Base-by-base conservation (phyloP, 1,139 yeast species). In the Citeromyces hawaiiensis region DNA sequence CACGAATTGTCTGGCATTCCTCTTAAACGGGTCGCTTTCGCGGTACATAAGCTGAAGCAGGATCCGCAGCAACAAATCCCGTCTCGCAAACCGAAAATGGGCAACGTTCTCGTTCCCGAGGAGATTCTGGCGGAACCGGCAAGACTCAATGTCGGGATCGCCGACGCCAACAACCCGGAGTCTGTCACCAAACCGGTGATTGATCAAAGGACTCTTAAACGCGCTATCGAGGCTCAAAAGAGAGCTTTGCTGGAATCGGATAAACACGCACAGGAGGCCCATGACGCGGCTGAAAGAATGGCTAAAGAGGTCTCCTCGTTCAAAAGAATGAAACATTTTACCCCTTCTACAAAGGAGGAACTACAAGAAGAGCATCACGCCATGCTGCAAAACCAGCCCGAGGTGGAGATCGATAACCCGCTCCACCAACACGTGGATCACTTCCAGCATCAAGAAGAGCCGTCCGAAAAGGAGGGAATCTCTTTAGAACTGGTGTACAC, bases 1-100 rank as follows among this genome's bases (percentile, higher is more conserved):
- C 17, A 31, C 10, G 35, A 17, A 33, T 36, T 53, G 17, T 45
- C 54, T 3, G 49, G 50, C 8, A 49, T 65, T 4, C 60, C 63
- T n/a, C 61, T 82, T 45, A 70, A 70, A 48, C 59, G 93, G 42
- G 96, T 88, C 3, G 68, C 75, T 2, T 88, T 88, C 57, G 83
- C 93, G 1, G 64, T 82, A 11, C 80, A 82, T 45, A 70, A 76
- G 44, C 67, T 86, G 39, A 61, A 67, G 1, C 68, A 65, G 45
- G 96, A 88, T 55, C 97, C 97, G 1, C 96, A 94, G 42, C 97
- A 88, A 56, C 96, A 87, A 55, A 83, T 88, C 45, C 97, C 97
- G 1, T 81, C 94, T 1, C 63, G 95, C 45, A 70, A 78, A 41
- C 96, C 96, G 0, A 70, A 68, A 45, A 70, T 68, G 44, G 96